phyloP scores from a whole-genome alignment of 2,329 filamentous ascomycete genomes.

The Thielaviopsis populi region DNA sequence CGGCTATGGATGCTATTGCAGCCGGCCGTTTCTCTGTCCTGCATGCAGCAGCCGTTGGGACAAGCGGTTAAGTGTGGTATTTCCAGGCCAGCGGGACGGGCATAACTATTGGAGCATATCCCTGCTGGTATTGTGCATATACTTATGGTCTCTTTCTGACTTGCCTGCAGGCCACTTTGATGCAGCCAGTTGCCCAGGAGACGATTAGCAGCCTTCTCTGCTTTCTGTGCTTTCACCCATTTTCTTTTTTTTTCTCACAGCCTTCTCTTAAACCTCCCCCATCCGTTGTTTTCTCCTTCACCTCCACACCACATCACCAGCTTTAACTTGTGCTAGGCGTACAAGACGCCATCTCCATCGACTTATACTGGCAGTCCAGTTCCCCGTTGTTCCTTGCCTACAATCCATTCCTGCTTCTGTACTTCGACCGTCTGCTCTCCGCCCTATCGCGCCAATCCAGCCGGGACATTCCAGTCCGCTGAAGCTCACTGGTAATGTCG shows the following conservation, averaged over 20 bases:
- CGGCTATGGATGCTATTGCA: background rate
- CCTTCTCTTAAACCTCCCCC: conserved; percentile 17
- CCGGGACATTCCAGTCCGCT: background rate
- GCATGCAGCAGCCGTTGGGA: background rate
- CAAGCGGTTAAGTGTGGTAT: background rate
- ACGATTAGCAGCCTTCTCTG: background rate
- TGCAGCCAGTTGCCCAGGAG: background rate
- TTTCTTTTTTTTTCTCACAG: conserved; percentile 17
- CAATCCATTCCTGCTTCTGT: background rate
- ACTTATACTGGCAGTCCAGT: background rate
- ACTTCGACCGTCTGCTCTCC: background rate
- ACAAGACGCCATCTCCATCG: background rate
- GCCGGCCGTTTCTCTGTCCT: background rate
- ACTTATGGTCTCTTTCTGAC: background rate
- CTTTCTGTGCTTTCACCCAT: conserved; percentile 10
- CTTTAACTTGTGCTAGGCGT: too few species aligned
- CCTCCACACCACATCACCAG: too few species aligned
- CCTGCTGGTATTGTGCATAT: background rate
- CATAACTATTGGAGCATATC: background rate
- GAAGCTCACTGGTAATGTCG: background rate
- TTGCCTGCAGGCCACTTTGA: too few species aligned
- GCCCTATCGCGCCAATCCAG: background rate
- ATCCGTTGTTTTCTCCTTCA: background rate
- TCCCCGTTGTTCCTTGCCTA: background rate
- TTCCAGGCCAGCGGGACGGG: background rate